These are phyloP conservation scores for Talaromyces nanjingensis DNA, from an alignment of 495 filamentous ascomycete species.

Conservation along the genomic window DNA sequence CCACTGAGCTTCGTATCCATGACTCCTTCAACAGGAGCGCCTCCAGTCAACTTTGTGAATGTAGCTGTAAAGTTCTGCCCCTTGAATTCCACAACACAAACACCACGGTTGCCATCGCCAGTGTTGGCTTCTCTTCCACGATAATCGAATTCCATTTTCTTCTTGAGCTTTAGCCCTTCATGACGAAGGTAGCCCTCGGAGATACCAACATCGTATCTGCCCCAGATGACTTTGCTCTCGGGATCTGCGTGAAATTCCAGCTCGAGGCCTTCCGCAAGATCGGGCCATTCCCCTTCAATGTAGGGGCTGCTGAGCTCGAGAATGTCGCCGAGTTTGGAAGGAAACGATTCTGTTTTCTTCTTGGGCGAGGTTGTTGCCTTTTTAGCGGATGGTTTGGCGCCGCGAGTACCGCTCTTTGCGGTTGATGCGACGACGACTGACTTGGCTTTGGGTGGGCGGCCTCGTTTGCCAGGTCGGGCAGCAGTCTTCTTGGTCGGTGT, in stretches of 20 bases:
- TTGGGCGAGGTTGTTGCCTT: not conserved
- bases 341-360: not conserved
- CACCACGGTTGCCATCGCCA: not conserved
- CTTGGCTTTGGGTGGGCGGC: slow-evolving; percentile 6
- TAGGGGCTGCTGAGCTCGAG: not conserved
- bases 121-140: not conserved
- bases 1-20: not conserved
- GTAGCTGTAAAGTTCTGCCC: not conserved
- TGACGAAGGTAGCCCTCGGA: not conserved
- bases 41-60: not conserved
- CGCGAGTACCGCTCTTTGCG: not conserved
- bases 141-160: not conserved
- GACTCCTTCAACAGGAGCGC: not conserved
- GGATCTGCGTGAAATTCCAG: not conserved
- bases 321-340: not conserved
- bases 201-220: not conserved
- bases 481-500: not conserved
- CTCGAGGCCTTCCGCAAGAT: not conserved
- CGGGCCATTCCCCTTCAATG: not conserved
- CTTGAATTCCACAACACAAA: not conserved
- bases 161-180: not conserved
- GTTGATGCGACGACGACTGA: not conserved
- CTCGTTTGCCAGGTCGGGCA: not conserved
- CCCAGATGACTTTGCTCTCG: not conserved
- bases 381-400: not conserved